A percentile compares a stretch with the other conserved stretches of the same genome.
phyloP scores from a whole-genome alignment of 768 basidiomycete species.

The Xerocomellus chrysenteron region DNA sequence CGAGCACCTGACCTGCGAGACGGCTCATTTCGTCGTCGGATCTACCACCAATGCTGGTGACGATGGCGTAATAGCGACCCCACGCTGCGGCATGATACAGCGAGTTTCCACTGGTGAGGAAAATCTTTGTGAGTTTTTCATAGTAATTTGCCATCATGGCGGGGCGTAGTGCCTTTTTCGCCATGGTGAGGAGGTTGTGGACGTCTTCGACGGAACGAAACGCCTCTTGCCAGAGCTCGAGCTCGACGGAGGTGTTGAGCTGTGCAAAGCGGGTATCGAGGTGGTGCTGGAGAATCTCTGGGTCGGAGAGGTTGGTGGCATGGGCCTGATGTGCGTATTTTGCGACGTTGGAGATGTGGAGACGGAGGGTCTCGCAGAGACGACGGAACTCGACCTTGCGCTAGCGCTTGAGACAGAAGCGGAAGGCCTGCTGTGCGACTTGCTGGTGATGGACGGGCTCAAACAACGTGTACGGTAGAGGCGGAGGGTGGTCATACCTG shows the following conservation, averaged over 20 bases:
- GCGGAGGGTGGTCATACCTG: too few species aligned
- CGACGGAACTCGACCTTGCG: slow-evolving; percentile 97
- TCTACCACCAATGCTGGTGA: slow-evolving; percentile 75
- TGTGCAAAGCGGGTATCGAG: slow-evolving; percentile 97
- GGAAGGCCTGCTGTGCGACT: slow-evolving; percentile 96
- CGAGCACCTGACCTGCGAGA: slow-evolving; percentile 87
- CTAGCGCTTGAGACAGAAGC: slow-evolving; percentile 90
- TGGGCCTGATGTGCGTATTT: slow-evolving; percentile 95
- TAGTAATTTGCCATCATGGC: slow-evolving; percentile 99
- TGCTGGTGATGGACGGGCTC: slow-evolving; percentile 45
- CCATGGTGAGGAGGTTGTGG: slow-evolving; percentile 90
- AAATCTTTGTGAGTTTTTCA: slow-evolving; percentile 95
- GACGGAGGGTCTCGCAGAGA: slow-evolving; percentile 89
- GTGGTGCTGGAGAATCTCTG: slow-evolving; percentile 92
- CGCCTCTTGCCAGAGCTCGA: slow-evolving; percentile 98
- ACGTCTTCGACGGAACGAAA: slow-evolving; percentile 99
- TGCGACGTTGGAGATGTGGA: slow-evolving; percentile 91
- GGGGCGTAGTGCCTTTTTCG: slow-evolving; percentile 88
- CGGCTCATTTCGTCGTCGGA: slow-evolving; percentile 75
- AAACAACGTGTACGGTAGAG: too few species aligned
- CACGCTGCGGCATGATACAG: slow-evolving; percentile 97
- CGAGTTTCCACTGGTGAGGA: slow-evolving; percentile 91
- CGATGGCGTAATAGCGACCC: slow-evolving; percentile 78
- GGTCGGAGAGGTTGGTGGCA: slow-evolving; percentile 92
- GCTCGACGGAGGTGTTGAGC: slow-evolving; percentile 93